These are phyloP conservation scores for Drechslerella stenobrocha DNA, from an alignment of 2,329 filamentous ascomycete species.

Conservation along the genomic window DNA sequence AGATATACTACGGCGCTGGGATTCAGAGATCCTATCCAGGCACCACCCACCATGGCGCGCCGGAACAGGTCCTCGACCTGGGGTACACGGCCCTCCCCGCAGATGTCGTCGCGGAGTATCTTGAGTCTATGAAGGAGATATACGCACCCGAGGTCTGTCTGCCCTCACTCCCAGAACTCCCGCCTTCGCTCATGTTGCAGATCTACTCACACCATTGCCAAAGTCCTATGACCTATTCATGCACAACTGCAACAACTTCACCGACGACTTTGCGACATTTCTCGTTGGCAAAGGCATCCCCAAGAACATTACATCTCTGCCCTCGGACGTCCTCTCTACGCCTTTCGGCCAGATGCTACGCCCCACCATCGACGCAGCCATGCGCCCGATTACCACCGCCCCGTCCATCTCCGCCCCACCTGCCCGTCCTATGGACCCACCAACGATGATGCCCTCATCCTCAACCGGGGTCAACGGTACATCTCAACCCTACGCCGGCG, in stretches of 20 bases:
- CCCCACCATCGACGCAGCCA: conserved; percentile 70
- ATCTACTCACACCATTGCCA: conserved; percentile 16
- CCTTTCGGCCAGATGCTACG: conserved; percentile 86
- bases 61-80: conserved; percentile 74
- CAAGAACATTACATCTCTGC: conserved; percentile 79
- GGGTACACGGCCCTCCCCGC: conserved; percentile 77
- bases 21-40: conserved; percentile 81
- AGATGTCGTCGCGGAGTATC: conserved; percentile 81
- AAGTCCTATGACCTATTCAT: conserved; percentile 80
- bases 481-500: conserved; percentile 57
- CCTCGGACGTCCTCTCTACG: conserved; percentile 79
- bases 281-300: conserved; percentile 86
- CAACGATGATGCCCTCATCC: conserved; percentile 26
- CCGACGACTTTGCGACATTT: conserved; percentile 87
- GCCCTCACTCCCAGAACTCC: not conserved
- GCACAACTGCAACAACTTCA: conserved; percentile 98
- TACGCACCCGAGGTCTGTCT: conserved; percentile 72
- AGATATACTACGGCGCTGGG: conserved; percentile 74
- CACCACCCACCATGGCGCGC: conserved; percentile 80
- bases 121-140: conserved; percentile 78
- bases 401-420: conserved; percentile 44
- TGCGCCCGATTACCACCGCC: conserved; percentile 62
- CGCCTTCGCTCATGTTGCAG: not conserved
- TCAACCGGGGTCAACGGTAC: conserved; percentile 31
- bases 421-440: conserved; percentile 21